phyloP scores from a whole-genome alignment of 1,284 basidiomycete genomes.

The Ustilago sp. region DNA sequence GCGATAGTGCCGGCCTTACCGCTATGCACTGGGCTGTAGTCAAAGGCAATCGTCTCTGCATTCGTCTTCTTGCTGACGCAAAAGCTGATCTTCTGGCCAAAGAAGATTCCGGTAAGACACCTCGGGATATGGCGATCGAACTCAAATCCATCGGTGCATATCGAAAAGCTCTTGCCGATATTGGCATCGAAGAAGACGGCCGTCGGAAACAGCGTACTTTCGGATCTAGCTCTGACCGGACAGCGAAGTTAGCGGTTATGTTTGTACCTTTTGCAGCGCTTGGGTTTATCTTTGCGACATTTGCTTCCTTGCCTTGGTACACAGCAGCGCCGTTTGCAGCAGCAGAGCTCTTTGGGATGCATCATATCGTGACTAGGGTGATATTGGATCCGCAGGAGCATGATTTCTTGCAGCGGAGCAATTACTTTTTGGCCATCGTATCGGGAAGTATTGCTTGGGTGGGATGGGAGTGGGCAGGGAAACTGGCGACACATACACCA shows the following conservation, averaged over 20 bases:
- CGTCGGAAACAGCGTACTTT: constrained; percentile 39
- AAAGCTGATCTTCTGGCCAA: constrained; percentile 85
- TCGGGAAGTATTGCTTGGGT: constrained; percentile 88
- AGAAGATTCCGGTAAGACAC: constrained; percentile 86
- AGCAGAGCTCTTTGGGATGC: constrained; percentile 90
- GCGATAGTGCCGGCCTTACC: constrained; percentile 85
- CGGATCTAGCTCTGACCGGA: constrained; percentile 79
- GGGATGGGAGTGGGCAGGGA: constrained; percentile 80
- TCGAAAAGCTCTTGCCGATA: constrained; percentile 86
- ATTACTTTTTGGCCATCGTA: constrained; percentile 93
- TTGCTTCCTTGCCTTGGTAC: constrained; percentile 88
- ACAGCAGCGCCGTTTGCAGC: constrained; percentile 83
- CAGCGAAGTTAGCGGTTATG: constrained; percentile 85
- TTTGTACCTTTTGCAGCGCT: constrained; percentile 82
- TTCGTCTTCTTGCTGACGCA: constrained; percentile 83
- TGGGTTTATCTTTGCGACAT: constrained; percentile 83
- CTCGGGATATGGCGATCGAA: constrained; percentile 93
- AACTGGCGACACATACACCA: constrained; percentile 70
- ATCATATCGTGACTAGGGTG: constrained; percentile 75
- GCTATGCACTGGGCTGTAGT: constrained; percentile 99
- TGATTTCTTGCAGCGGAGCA: constrained; percentile 70
- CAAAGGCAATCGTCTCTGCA: constrained; percentile 86
- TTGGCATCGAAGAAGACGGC: constrained; percentile 74
- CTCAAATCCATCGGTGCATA: constrained; percentile 84
- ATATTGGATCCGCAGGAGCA: constrained; percentile 46